Base-by-base conservation (phyloP, 306 rosid genomes). In the Vigna reflexopilosa region DNA sequence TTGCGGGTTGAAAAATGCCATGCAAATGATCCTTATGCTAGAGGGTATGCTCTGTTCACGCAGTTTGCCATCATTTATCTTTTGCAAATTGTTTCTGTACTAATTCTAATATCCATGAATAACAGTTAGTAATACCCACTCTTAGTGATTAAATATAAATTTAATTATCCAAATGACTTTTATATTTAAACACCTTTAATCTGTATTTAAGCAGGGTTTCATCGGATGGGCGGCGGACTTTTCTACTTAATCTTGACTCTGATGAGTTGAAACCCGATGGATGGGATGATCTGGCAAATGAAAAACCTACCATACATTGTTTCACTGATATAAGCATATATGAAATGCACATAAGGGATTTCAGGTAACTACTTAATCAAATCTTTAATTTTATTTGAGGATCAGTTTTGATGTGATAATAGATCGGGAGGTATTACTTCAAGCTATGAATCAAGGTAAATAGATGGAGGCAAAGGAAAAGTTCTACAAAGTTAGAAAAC, bases 1-100 rank as follows among this genome's bases (percentile, higher is more conserved):
- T 86, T 84, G 77, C 72, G 62, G 82, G 80, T 89, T 78, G 98
- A 89, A 77, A 93, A 91, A 68, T 87, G 99, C 86, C 65, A 72
- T 85, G 86, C 93, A 78, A 95, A 88, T 69, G 99, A 95, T 91
- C 98, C 99, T 22, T 95, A 95, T 74, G 88, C 98, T 55, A 88
- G 98, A 95, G 98, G 99, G 98, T 95, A 95, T 67, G 90, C 83
- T 8, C 80, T 16, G 57, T 68, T 75, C 68, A 73, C 47, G 75
- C 76, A 80, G 38, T 76, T 86, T 70, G 69, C 70, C 44, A 28
- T 82, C 70, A 73, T 80, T 82, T 61, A 57, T 76, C 64, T 79
- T 63, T 76, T 55, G 66, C 73, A 77, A 56, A 77, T 82, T 78
- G 71, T 83, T 55, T 81, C 78, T 72, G 10, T 59, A 79, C 72